Conservation (phyloP, 148 eudicot genomes). For the Nyssa sinensis region DNA sequence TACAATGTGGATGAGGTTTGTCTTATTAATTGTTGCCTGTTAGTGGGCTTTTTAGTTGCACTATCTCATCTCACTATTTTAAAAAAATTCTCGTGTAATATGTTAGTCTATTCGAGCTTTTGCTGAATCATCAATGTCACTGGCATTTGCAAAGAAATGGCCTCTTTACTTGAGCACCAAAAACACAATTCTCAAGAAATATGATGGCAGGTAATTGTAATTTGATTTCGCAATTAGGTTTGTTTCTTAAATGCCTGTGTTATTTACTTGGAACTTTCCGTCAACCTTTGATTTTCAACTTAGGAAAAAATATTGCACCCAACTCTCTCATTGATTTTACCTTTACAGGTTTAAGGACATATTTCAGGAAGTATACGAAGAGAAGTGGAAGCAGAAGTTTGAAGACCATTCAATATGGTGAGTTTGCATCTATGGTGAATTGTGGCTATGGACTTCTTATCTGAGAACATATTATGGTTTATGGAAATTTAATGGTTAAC, state of each 20-base stretch:
- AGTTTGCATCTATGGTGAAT: constrained; percentile 8
- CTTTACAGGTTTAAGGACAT: constrained; percentile 66
- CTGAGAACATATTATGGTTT: constrained; percentile 8
- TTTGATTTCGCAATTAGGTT: not conserved
- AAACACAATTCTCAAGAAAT: constrained; percentile 74
- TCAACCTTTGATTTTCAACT: not conserved
- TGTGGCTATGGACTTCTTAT: constrained; percentile 1
- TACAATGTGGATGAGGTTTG: constrained; percentile 71
- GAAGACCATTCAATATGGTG: constrained; percentile 77
- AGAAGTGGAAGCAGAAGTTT: constrained; percentile 69
- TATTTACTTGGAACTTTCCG: not conserved
- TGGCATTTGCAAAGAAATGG: constrained; percentile 71
- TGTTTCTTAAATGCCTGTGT: not conserved
- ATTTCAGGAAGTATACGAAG: constrained; percentile 72
- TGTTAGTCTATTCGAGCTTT: constrained; percentile 67
- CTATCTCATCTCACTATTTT: constrained; percentile 7
- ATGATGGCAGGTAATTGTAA: constrained; percentile 67
- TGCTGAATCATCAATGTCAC: constrained; percentile 73
- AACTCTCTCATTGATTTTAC: not conserved
- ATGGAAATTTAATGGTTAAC: constrained; percentile 10
- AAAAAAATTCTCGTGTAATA: constrained; percentile 17
- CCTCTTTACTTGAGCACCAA: constrained; percentile 76
- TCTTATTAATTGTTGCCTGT: not conserved
- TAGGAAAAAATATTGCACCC: not conserved
- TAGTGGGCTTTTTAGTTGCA: not conserved